phyloP scores from a whole-genome alignment of 495 filamentous ascomycete genomes.

The Penicillium pulvis region DNA sequence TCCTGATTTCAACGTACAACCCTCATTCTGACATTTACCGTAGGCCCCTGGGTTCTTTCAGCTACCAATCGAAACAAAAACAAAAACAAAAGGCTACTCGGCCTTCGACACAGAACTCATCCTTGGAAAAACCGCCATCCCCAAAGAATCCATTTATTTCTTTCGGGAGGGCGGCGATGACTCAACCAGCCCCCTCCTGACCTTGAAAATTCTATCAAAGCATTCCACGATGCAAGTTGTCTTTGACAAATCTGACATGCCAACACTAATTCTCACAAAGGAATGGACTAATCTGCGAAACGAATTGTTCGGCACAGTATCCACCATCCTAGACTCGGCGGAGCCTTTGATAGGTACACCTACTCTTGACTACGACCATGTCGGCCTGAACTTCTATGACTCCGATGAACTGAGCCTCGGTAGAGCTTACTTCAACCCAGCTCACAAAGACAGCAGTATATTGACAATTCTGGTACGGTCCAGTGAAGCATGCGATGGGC shows the following conservation, averaged over 20 bases:
- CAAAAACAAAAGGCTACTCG: slow-evolving; percentile 8
- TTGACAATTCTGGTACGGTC: slow-evolving; percentile 12
- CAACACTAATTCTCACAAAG: slow-evolving; percentile 8
- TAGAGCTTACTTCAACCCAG: slow-evolving; percentile 9
- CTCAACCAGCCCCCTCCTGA: background rate
- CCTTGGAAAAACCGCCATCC: slow-evolving; percentile 10
- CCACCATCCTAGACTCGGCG: slow-evolving; percentile 7
- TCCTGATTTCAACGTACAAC: background rate
- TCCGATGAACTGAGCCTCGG: slow-evolving; percentile 1
- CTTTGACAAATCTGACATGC: background rate
- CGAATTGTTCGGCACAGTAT: slow-evolving; percentile 5
- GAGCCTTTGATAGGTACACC: slow-evolving; percentile 13
- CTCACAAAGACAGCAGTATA: slow-evolving; percentile 18
- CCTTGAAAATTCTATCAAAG: background rate
- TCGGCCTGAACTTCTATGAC: slow-evolving; percentile 16
- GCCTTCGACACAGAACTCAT: slow-evolving; percentile 15
- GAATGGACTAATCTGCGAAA: slow-evolving; percentile 14
- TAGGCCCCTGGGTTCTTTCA: slow-evolving; percentile 16
- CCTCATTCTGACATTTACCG: background rate
- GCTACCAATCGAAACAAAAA: slow-evolving; percentile 8
- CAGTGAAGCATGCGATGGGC: slow-evolving; percentile 8
- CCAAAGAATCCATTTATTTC: slow-evolving; percentile 16
- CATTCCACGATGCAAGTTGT: background rate
- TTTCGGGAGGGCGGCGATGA: background rate
- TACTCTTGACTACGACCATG: slow-evolving; percentile 12